Evolutionary conservation across 352 stramenopile species (phyloP).

Genomic region (Globisporangium abappressorium): DNA sequence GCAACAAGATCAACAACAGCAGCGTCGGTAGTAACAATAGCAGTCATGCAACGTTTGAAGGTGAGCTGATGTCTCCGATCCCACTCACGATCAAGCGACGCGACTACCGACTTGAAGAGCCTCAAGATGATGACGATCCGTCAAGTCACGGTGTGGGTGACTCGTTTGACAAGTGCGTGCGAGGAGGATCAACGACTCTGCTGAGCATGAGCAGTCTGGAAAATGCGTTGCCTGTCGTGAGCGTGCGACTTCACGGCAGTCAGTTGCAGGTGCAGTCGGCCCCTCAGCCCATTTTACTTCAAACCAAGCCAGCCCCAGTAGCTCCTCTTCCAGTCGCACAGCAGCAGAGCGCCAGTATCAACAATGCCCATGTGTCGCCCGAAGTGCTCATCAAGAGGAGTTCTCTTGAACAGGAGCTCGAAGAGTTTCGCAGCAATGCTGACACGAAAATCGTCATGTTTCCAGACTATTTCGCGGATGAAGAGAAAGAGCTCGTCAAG

Average conservation of each 20-base stretch:
- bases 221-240: constrained; percentile 4
- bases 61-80: constrained; percentile 10
- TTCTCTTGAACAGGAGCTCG: constrained; percentile 58
- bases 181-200: neutral
- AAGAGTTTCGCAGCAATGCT: constrained; percentile 43
- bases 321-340: neutral
- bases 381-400: constrained; percentile 22
- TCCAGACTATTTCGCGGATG: constrained; percentile 56
- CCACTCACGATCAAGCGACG: constrained; percentile 14
- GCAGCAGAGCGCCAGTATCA: neutral
- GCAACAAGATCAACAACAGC: constrained; percentile 23
- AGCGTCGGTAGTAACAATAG: constrained; percentile 24
- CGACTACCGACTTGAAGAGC: neutral
- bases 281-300: neutral
- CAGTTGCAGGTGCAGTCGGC: constrained; percentile 12
- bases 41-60: neutral
- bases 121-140: constrained; percentile 6
- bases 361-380: neutral
- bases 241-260: constrained; percentile 12
- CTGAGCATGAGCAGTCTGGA: constrained; percentile 4
- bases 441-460: constrained; percentile 62
- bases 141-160: neutral
- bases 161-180: constrained; percentile 6
- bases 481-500: constrained; percentile 57
- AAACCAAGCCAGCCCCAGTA: neutral